phyloP scores from a whole-genome alignment of 2,329 filamentous ascomycete species.

The Pyrenophora seminiperda region DNA sequence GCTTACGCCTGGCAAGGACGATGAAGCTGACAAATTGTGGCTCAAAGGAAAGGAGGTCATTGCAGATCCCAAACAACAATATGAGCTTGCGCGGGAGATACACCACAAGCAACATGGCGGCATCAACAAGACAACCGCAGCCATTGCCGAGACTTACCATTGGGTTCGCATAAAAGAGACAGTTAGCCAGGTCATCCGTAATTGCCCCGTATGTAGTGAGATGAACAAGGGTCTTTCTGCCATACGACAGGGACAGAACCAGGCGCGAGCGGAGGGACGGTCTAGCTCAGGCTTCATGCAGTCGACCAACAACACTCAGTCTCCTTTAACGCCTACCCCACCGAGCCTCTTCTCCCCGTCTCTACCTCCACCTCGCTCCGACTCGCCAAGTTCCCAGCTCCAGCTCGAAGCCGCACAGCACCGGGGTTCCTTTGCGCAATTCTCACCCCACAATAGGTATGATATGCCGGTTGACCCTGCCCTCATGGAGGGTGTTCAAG shows the following conservation, averaged over 20 bases:
- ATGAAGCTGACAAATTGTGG: slow-evolving; percentile 70
- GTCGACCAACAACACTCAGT: slow-evolving; percentile 9
- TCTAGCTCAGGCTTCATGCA: slow-evolving; percentile 12
- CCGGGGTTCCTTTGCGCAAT: slow-evolving; percentile 34
- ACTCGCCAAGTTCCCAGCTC: slow-evolving; percentile 36
- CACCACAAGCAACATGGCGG: slow-evolving; percentile 82
- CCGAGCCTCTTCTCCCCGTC: slow-evolving; percentile 15
- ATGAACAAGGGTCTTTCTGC: slow-evolving; percentile 45
- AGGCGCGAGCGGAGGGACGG: slow-evolving; percentile 15
- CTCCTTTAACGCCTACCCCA: slow-evolving; percentile 18
- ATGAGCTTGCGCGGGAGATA: slow-evolving; percentile 80
- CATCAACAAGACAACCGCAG: slow-evolving; percentile 97
- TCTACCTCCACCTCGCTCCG: slow-evolving; percentile 16
- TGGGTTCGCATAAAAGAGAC: slow-evolving; percentile 99
- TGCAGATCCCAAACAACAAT: slow-evolving; percentile 84
- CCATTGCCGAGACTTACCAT: slow-evolving; percentile 91
- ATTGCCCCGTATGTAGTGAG: slow-evolving; percentile 89
- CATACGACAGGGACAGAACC: slow-evolving; percentile 31
- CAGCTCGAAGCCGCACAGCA: slow-evolving; percentile 37
- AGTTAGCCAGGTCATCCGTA: slow-evolving; percentile 90
- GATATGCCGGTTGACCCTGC: slow-evolving; percentile 65
- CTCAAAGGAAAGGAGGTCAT: slow-evolving; percentile 98
- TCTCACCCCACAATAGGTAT: slow-evolving; percentile 51
- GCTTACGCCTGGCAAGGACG: slow-evolving; percentile 61
- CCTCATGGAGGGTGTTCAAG: slow-evolving; percentile 57